phyloP scores from a whole-genome alignment of 1,139 yeast species.

The Pichia sp. region DNA sequence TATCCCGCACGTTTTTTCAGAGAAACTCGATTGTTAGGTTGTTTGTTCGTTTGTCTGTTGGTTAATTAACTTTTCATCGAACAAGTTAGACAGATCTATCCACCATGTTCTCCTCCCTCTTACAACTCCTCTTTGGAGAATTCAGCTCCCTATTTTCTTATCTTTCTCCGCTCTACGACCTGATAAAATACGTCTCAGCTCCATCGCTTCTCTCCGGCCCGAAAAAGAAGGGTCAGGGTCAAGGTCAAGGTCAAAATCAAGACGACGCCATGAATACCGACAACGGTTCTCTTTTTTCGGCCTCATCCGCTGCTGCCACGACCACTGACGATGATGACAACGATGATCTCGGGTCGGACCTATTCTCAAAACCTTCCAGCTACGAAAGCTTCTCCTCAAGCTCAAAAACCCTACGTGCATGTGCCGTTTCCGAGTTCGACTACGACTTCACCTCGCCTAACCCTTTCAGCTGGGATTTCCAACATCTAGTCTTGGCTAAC shows the following conservation, averaged over 20 bases:
- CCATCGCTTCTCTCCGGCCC: background rate
- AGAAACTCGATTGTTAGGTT: background rate
- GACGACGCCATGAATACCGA: background rate
- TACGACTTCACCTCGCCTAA: conserved; percentile 26
- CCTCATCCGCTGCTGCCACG: background rate
- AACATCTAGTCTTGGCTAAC: conserved; percentile 18
- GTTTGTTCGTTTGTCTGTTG: background rate
- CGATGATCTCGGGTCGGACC: background rate
- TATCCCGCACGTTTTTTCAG: background rate
- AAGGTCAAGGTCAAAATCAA: background rate
- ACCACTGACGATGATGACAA: background rate
- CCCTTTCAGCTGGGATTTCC: conserved; percentile 31
- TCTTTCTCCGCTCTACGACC: background rate
- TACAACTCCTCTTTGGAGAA: conserved; percentile 1
- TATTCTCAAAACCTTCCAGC: conserved; percentile 1
- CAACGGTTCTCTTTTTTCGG: background rate
- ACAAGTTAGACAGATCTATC: background rate
- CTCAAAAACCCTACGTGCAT: conserved; percentile 15
- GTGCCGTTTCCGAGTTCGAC: conserved; percentile 32
- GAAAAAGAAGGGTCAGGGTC: background rate
- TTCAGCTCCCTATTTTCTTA: background rate
- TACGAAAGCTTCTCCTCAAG: conserved; percentile 6
- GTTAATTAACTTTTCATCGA: background rate
- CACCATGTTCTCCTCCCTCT: background rate
- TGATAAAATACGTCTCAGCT: conserved; percentile 3